phyloP scores from a whole-genome alignment of 2,329 filamentous ascomycete genomes.

The Cytospora chrysosperma region DNA sequence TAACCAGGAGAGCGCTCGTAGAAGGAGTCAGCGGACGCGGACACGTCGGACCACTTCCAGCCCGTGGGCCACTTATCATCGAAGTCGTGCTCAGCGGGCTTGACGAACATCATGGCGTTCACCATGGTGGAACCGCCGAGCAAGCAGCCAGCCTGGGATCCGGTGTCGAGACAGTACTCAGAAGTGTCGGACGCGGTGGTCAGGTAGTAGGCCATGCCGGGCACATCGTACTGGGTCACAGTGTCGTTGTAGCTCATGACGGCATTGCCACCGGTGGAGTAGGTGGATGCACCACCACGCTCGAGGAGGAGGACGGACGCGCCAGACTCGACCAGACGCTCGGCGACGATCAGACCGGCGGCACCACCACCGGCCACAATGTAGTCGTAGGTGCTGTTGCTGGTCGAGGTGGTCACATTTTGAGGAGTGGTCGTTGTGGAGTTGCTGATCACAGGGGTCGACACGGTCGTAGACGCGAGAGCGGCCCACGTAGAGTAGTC shows the following conservation, averaged over 20 bases:
- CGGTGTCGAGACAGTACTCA: conserved; percentile 37
- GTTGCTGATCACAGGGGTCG: conserved; percentile 6
- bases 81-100: conserved; percentile 34
- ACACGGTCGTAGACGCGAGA: conserved; percentile 25
- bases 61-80: conserved; percentile 33
- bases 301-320: conserved; percentile 40
- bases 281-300: conserved; percentile 37
- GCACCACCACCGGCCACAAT: conserved; percentile 41
- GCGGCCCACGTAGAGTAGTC: conserved; percentile 32
- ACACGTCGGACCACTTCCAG: conserved; percentile 33
- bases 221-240: conserved; percentile 35
- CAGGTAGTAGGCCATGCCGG: conserved; percentile 31
- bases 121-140: conserved; percentile 38
- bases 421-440: conserved; percentile 8
- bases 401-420: conserved; percentile 30
- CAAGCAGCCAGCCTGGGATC: conserved; percentile 37
- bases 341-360: conserved; percentile 37
- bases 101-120: conserved; percentile 38
- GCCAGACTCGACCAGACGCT: conserved; percentile 38
- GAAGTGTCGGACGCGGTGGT: conserved; percentile 26
- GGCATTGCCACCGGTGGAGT: conserved; percentile 33
- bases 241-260: conserved; percentile 35
- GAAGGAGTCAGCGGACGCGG: conserved; percentile 29
- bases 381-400: conserved; percentile 40
- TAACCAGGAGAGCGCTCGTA: conserved; percentile 32